Evolutionary conservation across 2,329 filamentous ascomycete genomes (phyloP).

Genomic region (Orbilia brochopaga): DNA sequence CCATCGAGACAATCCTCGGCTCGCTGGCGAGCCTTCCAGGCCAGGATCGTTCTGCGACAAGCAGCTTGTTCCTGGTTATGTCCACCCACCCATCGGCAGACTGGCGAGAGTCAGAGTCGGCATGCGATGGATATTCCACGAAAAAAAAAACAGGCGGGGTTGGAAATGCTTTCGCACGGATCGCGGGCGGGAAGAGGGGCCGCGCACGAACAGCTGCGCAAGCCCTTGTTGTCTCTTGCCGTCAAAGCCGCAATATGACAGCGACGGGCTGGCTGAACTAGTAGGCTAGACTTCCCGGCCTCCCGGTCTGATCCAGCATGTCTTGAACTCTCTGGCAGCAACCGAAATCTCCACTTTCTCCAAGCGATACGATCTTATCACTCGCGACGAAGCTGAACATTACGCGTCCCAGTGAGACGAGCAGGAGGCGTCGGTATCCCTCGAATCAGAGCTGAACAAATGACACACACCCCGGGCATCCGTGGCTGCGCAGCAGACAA

Average conservation of each 20-base stretch:
- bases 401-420: conserved; percentile 15
- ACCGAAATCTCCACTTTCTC: conserved; percentile 1
- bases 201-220: conserved; percentile 7
- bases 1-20: not conserved
- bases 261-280: too few relatives aligned
- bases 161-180: conserved; percentile 35
- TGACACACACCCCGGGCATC: conserved; percentile 12
- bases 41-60: not conserved
- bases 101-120: not conserved
- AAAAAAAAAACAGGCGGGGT: not conserved
- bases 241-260: conserved; percentile 12
- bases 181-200: conserved; percentile 33
- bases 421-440: conserved; percentile 15
- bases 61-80: not conserved
- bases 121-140: not conserved
- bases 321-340: conserved; percentile 5
- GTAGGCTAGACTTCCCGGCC: conserved; percentile 17
- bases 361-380: not conserved
- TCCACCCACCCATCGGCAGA: not conserved
- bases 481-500: conserved; percentile 22
- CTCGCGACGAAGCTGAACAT: not conserved
- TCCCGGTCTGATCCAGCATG: conserved; percentile 26
- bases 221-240: conserved; percentile 11
- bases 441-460: conserved; percentile 15
- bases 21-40: not conserved